Evolutionary conservation across 2,329 filamentous ascomycete species (phyloP), one percentile per base, ranked within the genome.

Genomic region (Epichloe sylvatica): DNA sequence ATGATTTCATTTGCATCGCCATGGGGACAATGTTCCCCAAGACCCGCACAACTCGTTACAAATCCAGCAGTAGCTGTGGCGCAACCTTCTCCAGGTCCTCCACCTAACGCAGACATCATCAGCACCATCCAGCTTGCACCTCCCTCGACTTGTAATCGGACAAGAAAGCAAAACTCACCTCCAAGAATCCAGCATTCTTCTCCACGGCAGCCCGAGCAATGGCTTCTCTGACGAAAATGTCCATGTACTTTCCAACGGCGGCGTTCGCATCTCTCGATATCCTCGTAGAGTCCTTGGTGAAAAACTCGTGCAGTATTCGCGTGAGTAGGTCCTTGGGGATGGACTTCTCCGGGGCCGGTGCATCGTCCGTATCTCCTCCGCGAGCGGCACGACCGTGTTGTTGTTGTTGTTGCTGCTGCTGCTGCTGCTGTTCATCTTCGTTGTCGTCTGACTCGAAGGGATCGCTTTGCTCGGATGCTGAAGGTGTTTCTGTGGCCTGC

Each of bases 31-130:
- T 0, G 3, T 2, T 30, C 30, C 30, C 25, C 30, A 30, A 30
- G 9, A 30, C 30, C 30, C 30, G 30, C 30, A 30, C 15, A 39
- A 13, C 25, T 25, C 41, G 3, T 45, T 23, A 49, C 34, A 49
- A 85, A 66, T 97, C 91, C 63, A 96, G 73, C 58, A 94, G 67
- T 60, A 96, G 69, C 66, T 94, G 87, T 49, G 86, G 86, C 13
- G 86, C 84, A 58, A 94, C 73, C 67, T 87, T 92, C 69, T 96
- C 90, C 52, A 97, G 63, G 70, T 96, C 90, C 62, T 94, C 88
- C 43, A 94, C 83, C 78, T 90, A 23, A 11, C 25, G 39, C 23
- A 21, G 23, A 49, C 34, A 41, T 47, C 6, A 46, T 4, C 36
- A 25, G 9, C 19, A 38, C 19, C 8, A 38, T 6, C 21, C 3